phyloP scores from a whole-genome alignment of 495 filamentous ascomycete genomes.

The Neurospora sp. region DNA sequence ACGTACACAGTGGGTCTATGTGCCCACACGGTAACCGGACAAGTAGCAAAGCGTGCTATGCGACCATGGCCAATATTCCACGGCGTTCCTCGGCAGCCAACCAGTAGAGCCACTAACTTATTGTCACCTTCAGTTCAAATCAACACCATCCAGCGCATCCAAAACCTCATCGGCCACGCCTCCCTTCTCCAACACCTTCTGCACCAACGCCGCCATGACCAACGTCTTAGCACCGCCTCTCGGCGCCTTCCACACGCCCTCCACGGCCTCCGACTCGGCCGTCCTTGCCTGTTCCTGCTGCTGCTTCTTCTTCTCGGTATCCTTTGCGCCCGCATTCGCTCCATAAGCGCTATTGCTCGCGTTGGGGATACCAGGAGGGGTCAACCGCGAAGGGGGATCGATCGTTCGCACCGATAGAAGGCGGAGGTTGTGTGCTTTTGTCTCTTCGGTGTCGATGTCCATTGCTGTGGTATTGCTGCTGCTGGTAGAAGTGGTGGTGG shows the following conservation, averaged over 20 bases:
- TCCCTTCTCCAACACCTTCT: conserved; percentile 53
- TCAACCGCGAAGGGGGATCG: conserved; percentile 48
- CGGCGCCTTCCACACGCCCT: conserved; percentile 71
- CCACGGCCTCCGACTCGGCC: conserved; percentile 45
- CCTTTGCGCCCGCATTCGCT: conserved; percentile 24
- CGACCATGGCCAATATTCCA: neutral
- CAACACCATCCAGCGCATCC: conserved; percentile 58
- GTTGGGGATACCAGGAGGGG: conserved; percentile 58
- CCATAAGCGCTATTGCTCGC: conserved; percentile 55
- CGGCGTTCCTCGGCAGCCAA: neutral
- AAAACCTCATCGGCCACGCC: conserved; percentile 81
- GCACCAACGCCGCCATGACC: conserved; percentile 55
- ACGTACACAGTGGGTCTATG: neutral
- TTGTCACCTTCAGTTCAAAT: conserved; percentile 26
- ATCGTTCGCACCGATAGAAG: conserved; percentile 59
- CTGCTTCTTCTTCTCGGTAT: conserved; percentile 21
- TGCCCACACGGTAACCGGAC: neutral
- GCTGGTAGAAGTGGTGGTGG: conserved; percentile 13
- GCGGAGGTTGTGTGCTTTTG: conserved; percentile 18
- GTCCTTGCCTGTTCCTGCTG: conserved; percentile 32
- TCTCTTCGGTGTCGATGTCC: neutral
- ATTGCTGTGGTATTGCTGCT: conserved; percentile 14
- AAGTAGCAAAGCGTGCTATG: neutral
- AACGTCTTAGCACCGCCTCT: conserved; percentile 63
- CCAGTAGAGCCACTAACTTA: no score